A percentile compares a stretch with the other conserved stretches of the same genome.
Evolutionary conservation across 768 basidiomycete species (phyloP).

Genomic region (Ramaria rubella): DNA sequence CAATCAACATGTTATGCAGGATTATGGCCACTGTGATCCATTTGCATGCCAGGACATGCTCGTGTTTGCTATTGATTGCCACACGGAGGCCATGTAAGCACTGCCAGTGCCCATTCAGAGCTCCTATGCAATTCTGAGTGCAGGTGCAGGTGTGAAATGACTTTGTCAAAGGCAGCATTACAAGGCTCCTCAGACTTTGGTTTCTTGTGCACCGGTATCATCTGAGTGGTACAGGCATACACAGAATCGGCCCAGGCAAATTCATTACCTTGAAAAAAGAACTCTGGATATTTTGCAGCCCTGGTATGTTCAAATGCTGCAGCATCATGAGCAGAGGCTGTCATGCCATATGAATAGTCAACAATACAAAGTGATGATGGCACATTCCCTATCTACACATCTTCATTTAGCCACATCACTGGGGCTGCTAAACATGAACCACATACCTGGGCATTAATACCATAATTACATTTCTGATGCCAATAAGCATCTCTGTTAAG

Average conservation of each 20-base stretch:
- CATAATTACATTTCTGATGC: conserved; percentile 31
- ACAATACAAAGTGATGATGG: conserved; percentile 25
- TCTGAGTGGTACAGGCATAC: conserved; percentile 23
- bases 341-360: conserved; percentile 29
- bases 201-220: conserved; percentile 26
- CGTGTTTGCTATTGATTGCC: conserved; percentile 7
- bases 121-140: conserved; percentile 34
- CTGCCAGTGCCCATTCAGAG: conserved; percentile 30
- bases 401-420: neutral
- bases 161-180: conserved; percentile 25
- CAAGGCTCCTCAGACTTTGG: conserved; percentile 23
- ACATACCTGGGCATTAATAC: conserved; percentile 30
- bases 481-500: conserved; percentile 31
- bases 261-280: conserved; percentile 19
- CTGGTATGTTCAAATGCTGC: conserved; percentile 28
- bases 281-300: conserved; percentile 19
- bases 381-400: conserved; percentile 30
- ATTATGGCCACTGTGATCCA: neutral
- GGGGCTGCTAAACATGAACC: neutral
- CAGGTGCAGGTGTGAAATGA: conserved; percentile 24
- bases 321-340: conserved; percentile 32
- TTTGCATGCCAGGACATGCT: neutral
- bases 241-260: conserved; percentile 23
- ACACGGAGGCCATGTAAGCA: conserved; percentile 24
- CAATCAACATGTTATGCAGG: conserved; percentile 2